Evolutionary conservation across 2,329 filamentous ascomycete species (phyloP).

Genomic region (Penicillium sp.): DNA sequence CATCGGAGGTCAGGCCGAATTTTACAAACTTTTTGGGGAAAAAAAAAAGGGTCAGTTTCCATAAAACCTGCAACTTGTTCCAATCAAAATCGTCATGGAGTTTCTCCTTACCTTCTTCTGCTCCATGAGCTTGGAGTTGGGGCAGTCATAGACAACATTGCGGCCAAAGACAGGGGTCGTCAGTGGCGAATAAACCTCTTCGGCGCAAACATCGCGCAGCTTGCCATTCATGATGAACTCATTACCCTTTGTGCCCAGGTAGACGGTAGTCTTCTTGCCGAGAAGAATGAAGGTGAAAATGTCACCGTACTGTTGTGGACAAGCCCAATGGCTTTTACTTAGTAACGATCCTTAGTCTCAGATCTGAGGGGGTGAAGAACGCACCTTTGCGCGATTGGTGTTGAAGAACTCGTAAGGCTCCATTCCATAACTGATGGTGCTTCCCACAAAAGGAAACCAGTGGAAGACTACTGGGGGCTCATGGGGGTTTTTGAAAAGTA

Average conservation of each 20-base stretch:
- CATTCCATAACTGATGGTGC: conserved; percentile 91
- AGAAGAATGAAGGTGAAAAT: conserved; percentile 87
- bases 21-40: conserved; percentile 55
- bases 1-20: conserved; percentile 62
- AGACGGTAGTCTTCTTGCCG: conserved; percentile 86
- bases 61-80: not conserved
- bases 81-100: not conserved
- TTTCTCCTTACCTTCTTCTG: conserved; percentile 74
- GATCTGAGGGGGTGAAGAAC: conserved; percentile 14
- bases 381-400: conserved; percentile 70
- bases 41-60: not conserved
- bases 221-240: conserved; percentile 92
- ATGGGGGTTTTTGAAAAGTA: conserved; percentile 78
- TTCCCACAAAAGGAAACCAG: conserved; percentile 73
- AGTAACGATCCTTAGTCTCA: not conserved
- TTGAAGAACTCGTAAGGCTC: conserved; percentile 69
- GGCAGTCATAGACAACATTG: conserved; percentile 88
- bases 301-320: conserved; percentile 68
- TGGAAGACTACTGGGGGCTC: conserved; percentile 70
- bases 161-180: conserved; percentile 72
- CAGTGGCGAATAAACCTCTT: conserved; percentile 83
- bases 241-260: conserved; percentile 77
- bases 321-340: not conserved
- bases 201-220: conserved; percentile 83
- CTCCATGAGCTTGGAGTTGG: conserved; percentile 90